Percentiles rank a stretch among this genome's conserved stretches.
Conservation (phyloP, 805 yeast genomes). For the Candida chilensis region DNA sequence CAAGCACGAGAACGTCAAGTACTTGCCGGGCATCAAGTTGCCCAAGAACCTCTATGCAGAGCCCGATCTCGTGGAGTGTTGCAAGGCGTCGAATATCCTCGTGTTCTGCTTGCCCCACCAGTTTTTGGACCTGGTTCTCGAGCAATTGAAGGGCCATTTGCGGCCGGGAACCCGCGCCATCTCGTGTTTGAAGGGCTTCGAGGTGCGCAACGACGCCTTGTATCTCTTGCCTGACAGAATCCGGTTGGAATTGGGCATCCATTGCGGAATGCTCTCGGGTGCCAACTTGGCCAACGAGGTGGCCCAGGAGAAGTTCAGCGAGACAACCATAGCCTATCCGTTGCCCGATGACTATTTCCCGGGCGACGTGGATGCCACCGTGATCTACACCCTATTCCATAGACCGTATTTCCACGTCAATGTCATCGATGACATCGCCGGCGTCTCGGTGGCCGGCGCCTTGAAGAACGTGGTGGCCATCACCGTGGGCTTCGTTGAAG, state of each 20-base stretch:
- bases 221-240: constrained; percentile 74
- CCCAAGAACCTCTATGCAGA: constrained; percentile 82
- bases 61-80: constrained; percentile 74
- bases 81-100: constrained; percentile 72
- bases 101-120: constrained; percentile 97
- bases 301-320: constrained; percentile 93
- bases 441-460: constrained; percentile 95
- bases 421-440: constrained; percentile 88
- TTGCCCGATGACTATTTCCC: constrained; percentile 62
- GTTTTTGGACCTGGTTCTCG: constrained; percentile 71
- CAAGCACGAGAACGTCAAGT: constrained; percentile 88
- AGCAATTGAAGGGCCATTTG: constrained; percentile 70
- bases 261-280: constrained; percentile 95
- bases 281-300: constrained; percentile 98
- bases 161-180: constrained; percentile 72
- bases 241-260: constrained; percentile 70
- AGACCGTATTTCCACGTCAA: constrained; percentile 97
- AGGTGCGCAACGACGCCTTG: constrained; percentile 68
- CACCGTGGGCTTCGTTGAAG: constrained; percentile 96
- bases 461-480: constrained; percentile 92
- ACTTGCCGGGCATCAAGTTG: constrained; percentile 79
- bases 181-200: constrained; percentile 93
- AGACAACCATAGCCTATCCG: constrained; percentile 91
- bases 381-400: constrained; percentile 82
- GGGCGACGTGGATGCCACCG: constrained; percentile 68